A percentile compares a stretch with the other conserved stretches of the same genome.
phyloP scores from a whole-genome alignment of 2,329 filamentous ascomycete genomes.

The Pyrenophora graminea region DNA sequence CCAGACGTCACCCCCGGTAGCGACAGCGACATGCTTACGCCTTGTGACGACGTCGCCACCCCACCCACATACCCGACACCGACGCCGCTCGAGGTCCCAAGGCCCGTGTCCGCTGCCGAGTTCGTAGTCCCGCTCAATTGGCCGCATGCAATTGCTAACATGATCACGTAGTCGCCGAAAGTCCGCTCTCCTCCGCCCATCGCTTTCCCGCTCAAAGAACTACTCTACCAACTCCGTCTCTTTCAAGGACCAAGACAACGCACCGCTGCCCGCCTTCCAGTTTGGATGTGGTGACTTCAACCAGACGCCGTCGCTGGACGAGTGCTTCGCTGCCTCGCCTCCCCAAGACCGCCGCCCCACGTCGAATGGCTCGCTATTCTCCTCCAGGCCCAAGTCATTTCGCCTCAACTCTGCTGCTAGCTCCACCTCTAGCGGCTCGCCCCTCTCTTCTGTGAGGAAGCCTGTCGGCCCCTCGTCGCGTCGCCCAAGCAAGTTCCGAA shows the following conservation, averaged over 20 bases:
- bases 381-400: slow-evolving; percentile 69
- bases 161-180: slow-evolving; percentile 36
- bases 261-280: slow-evolving; percentile 72
- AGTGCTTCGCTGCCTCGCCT: slow-evolving; percentile 82
- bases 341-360: slow-evolving; percentile 69
- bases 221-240: slow-evolving; percentile 70
- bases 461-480: slow-evolving; percentile 66
- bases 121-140: slow-evolving; percentile 26
- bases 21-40: slow-evolving; percentile 52
- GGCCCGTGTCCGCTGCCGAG: slow-evolving; percentile 45
- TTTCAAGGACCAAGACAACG: slow-evolving; percentile 63
- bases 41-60: slow-evolving; percentile 38
- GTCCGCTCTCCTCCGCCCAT: slow-evolving; percentile 68
- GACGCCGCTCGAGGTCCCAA: slow-evolving; percentile 35
- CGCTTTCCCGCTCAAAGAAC: slow-evolving; percentile 74
- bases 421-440: slow-evolving; percentile 72
- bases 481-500: slow-evolving; percentile 75
- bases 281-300: slow-evolving; percentile 62
- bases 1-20: slow-evolving; percentile 57
- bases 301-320: slow-evolving; percentile 65
- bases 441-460: slow-evolving; percentile 70
- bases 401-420: slow-evolving; percentile 57
- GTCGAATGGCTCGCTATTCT: slow-evolving; percentile 56
- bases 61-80: slow-evolving; percentile 32
- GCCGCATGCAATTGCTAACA: slow-evolving; percentile 23